phyloP scores from a whole-genome alignment of 768 basidiomycete species.

The Mycena filopes region DNA sequence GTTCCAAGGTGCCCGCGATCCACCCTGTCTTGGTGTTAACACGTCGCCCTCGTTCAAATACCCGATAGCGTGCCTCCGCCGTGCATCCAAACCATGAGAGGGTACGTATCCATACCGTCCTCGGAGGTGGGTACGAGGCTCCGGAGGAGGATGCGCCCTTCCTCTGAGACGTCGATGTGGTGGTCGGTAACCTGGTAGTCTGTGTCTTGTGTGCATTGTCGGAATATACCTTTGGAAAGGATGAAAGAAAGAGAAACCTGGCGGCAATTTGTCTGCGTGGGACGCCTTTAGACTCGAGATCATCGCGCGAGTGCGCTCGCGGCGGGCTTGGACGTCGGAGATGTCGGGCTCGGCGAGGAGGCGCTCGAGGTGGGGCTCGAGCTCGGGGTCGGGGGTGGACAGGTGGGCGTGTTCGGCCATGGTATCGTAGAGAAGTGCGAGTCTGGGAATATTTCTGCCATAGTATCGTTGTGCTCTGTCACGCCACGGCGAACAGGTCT shows the following conservation, averaged over 20 bases:
- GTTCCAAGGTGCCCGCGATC: conserved; percentile 12
- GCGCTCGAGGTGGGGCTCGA: conserved; percentile 16
- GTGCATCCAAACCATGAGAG: conserved; percentile 31
- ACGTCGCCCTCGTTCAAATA: not conserved
- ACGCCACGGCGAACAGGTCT: no score
- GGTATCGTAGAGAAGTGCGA: no score
- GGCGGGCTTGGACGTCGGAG: not conserved
- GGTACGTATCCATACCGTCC: conserved; percentile 9
- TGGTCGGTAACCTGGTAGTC: conserved; percentile 22
- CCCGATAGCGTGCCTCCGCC: conserved; percentile 26
- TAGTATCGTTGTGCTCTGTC: no score
- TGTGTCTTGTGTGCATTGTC: not conserved
- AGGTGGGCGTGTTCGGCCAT: conserved; percentile 30
- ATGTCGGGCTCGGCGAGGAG: conserved; percentile 1
- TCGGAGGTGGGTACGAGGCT: conserved; percentile 16
- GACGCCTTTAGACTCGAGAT: not conserved
- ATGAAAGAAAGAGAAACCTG: not conserved
- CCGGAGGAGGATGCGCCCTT: conserved; percentile 23
- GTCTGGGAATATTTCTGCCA: no score
- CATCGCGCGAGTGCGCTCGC: conserved; percentile 9
- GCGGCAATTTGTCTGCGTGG: conserved; percentile 6
- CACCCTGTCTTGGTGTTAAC: conserved; percentile 9
- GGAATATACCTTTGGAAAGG: not conserved
- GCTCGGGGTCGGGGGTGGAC: conserved; percentile 28
- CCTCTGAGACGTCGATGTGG: conserved; percentile 15